These are phyloP conservation scores for Podospora bellae-mahoneyi DNA, from an alignment of 495 filamentous ascomycete species.

Conservation along the genomic window DNA sequence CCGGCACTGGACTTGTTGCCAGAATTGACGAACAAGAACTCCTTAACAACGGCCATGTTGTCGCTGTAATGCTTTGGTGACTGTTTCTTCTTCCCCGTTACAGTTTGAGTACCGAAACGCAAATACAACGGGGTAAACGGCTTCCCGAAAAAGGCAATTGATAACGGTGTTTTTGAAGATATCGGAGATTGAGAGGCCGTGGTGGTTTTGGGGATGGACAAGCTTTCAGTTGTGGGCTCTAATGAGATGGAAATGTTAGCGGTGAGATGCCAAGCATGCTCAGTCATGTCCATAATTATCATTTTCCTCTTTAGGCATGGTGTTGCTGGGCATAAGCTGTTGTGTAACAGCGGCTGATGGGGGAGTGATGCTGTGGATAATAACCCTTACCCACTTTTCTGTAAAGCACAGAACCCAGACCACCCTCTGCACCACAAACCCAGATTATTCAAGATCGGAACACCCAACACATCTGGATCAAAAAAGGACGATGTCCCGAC, in stretches of 20 bases:
- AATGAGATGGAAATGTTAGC: neutral
- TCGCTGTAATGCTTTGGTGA: neutral
- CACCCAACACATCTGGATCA: too few species aligned
- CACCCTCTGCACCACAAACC: too few species aligned
- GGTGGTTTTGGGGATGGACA: neutral
- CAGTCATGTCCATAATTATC: neutral
- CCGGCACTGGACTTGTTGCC: slow-evolving; percentile 16
- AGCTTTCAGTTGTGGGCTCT: neutral
- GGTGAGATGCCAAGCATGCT: slow-evolving; percentile 6
- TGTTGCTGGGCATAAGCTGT: neutral
- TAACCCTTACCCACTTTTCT: neutral
- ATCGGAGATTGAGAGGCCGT: neutral
- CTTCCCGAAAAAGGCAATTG: slow-evolving; percentile 13
- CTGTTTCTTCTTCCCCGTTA: too few species aligned
- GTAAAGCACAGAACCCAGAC: too few species aligned
- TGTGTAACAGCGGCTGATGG: neutral
- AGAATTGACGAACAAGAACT: slow-evolving; percentile 25
- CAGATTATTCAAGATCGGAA: too few species aligned
- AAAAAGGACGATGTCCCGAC: too few species aligned
- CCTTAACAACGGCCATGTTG: slow-evolving; percentile 8
- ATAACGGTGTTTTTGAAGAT: neutral
- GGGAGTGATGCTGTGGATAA: neutral
- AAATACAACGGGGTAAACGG: neutral
- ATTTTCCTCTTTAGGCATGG: slow-evolving; percentile 3
- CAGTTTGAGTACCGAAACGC: neutral